A percentile compares a stretch with the other conserved stretches of the same genome.
Conservation (phyloP, 306 rosid genomes). For the Lathyrus oleraceus region DNA sequence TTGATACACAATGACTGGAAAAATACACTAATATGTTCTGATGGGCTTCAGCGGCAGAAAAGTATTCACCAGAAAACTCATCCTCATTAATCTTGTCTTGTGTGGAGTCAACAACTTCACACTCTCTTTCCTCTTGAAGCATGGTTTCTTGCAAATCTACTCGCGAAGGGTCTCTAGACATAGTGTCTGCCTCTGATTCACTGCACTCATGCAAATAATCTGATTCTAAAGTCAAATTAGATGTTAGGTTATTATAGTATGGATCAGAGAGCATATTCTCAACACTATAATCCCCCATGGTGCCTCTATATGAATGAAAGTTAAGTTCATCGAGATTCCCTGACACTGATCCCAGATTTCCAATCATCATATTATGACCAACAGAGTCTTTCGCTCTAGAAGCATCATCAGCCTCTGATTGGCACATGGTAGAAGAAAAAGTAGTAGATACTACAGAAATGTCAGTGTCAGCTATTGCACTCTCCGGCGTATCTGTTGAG, state of each 20-base stretch:
- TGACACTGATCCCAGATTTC: conserved; percentile 42
- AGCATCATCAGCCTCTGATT: conserved; percentile 46
- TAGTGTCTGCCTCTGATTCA: conserved; percentile 39
- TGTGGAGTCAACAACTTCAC: conserved; percentile 42
- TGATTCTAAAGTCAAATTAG: conserved; percentile 42
- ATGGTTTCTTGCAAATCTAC: conserved; percentile 46
- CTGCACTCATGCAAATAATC: conserved; percentile 37
- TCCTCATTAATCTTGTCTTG: conserved; percentile 59
- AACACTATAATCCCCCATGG: conserved; percentile 40
- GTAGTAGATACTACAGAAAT: conserved; percentile 41
- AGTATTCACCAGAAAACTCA: conserved; percentile 75
- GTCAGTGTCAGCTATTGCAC: conserved; percentile 44
- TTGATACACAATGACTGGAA: conserved; percentile 85
- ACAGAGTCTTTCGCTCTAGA: conserved; percentile 34
- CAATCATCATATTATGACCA: conserved; percentile 47
- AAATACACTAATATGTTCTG: conserved; percentile 93
- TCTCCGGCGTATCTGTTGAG: conserved; percentile 46
- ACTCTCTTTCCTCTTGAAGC: conserved; percentile 46
- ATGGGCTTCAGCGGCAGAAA: conserved; percentile 80
- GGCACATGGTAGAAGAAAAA: conserved; percentile 41
- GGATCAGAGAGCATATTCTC: conserved; percentile 44
- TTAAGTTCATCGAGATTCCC: conserved; percentile 42
- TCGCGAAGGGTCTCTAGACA: conserved; percentile 47
- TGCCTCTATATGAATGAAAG: conserved; percentile 44
- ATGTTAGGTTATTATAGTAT: conserved; percentile 42